Evolutionary conservation across 805 yeast species (phyloP), one percentile per base, ranked within the genome.

Genomic region (Sugiyamaella qingdaonensis): DNA sequence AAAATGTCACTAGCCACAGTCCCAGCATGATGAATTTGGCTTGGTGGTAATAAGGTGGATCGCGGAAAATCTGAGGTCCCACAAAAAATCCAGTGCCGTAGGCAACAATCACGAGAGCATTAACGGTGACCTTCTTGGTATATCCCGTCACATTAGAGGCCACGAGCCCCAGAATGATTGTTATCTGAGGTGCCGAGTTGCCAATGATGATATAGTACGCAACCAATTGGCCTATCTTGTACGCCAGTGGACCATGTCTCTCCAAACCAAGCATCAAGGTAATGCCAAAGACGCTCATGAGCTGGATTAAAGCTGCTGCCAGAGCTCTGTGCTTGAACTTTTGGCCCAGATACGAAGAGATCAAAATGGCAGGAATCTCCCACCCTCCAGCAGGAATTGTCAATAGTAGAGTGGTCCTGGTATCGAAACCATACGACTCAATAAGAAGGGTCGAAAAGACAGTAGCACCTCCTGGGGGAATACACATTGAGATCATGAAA

Each of bases 21-120:
- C 53, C 85, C 68, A 46, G 36, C 80, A 48, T 78, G 73, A 68
- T 81, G 73, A 24, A 83, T 76, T 36, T 85, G 76, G 58, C 57
- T 73, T 75, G 81, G 72, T 45, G 68, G 61, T 84, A 86, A 37
- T 67, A 62, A 8, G 90, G 90, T n/a, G 80, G 82, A 54, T 84
- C 80, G 56, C 73, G 76, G 71, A 86, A 86, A n/a, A 85, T 74
- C 67, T 85, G 89, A 3, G 92, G 89, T 2, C 89, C 91, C 51
- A 84, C 77, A 45, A 85, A 71, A 64, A 84, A 81, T n/a, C 88
- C 86, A 42, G 80, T 77, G 34, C 86, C 80, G 64, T 83, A 85
- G 4, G 81, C 84, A 53, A 84, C 75, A 66, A 85, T 74, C 47
- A 77, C 78, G 36, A 82, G 65, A 7, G 84, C 82, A 49, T 80